These are phyloP conservation scores for Arctostaphylos glauca DNA, from an alignment of 148 eudicot genomes.

Conservation along the genomic window DNA sequence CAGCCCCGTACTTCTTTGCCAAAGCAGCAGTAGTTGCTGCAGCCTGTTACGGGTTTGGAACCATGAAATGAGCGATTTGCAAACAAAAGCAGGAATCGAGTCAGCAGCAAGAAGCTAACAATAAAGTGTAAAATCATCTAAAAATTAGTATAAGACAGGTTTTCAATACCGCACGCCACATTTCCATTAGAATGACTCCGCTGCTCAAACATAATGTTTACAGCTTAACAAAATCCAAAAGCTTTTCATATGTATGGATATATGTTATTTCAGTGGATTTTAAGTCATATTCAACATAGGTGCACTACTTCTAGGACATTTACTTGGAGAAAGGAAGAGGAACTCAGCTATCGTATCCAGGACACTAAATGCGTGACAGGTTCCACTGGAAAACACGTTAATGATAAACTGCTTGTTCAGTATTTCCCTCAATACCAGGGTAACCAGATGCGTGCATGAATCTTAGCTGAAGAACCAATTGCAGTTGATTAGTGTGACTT, in stretches of 20 bases:
- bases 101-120: not conserved
- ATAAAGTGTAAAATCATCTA: not conserved
- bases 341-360: too few species aligned
- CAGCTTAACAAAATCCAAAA: not conserved
- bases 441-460: too few species aligned
- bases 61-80: slow-evolving; percentile 12
- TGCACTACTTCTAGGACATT: not conserved
- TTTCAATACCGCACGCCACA: not conserved
- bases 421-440: too few species aligned
- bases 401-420: too few species aligned
- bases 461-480: too few species aligned
- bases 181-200: not conserved
- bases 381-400: too few species aligned
- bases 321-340: not conserved
- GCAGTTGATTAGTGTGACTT: too few species aligned
- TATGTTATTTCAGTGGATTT: not conserved
- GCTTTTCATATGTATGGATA: too few species aligned
- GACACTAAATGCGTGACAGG: too few species aligned
- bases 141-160: not conserved
- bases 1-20: slow-evolving; percentile 96
- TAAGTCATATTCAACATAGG: not conserved
- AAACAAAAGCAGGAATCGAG: not conserved
- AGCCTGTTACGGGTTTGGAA: slow-evolving; percentile 48
- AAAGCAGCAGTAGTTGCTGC: slow-evolving; percentile 88
- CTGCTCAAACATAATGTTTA: not conserved